Evolutionary conservation across 2,329 filamentous ascomycete genomes (phyloP).

Genomic region (Alternaria tenuissima): DNA sequence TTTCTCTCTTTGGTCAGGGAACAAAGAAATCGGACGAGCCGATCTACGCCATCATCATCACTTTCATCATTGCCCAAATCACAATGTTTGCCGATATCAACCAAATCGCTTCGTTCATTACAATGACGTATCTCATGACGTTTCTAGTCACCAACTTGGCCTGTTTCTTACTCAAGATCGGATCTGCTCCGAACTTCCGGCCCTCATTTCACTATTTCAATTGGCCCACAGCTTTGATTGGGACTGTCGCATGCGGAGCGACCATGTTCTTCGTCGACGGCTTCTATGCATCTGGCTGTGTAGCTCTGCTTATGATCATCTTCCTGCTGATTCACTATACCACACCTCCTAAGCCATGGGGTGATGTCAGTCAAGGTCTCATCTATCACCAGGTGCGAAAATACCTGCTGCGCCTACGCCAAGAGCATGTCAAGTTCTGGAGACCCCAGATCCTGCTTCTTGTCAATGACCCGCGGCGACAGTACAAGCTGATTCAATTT

Average conservation of each 20-base stretch:
- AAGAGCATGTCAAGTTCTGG: slow-evolving; percentile 95
- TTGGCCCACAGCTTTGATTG: slow-evolving; percentile 80
- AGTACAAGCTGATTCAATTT: slow-evolving; percentile 86
- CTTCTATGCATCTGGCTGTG: slow-evolving; percentile 77
- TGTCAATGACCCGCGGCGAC: slow-evolving; percentile 81
- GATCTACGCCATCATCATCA: slow-evolving; percentile 76
- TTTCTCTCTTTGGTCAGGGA: slow-evolving; percentile 77
- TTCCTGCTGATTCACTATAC: slow-evolving; percentile 88
- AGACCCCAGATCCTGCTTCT: slow-evolving; percentile 85
- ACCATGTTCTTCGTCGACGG: slow-evolving; percentile 94
- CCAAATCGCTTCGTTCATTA: slow-evolving; percentile 87
- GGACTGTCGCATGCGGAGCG: slow-evolving; percentile 76
- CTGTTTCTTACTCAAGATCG: slow-evolving; percentile 85
- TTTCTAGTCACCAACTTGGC: slow-evolving; percentile 89
- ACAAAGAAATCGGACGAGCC: slow-evolving; percentile 77
- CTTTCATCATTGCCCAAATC: slow-evolving; percentile 77
- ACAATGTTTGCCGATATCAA: slow-evolving; percentile 86
- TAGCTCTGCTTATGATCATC: slow-evolving; percentile 76
- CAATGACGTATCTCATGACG: slow-evolving; percentile 92
- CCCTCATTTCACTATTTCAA: slow-evolving; percentile 90
- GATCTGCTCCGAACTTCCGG: slow-evolving; percentile 87
- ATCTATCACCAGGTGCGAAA: slow-evolving; percentile 91
- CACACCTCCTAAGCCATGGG: slow-evolving; percentile 86
- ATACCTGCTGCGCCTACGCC: slow-evolving; percentile 81
- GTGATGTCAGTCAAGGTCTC: slow-evolving; percentile 86